phyloP scores from a whole-genome alignment of 179 eudicot species.

The Actinidia chinensis region DNA sequence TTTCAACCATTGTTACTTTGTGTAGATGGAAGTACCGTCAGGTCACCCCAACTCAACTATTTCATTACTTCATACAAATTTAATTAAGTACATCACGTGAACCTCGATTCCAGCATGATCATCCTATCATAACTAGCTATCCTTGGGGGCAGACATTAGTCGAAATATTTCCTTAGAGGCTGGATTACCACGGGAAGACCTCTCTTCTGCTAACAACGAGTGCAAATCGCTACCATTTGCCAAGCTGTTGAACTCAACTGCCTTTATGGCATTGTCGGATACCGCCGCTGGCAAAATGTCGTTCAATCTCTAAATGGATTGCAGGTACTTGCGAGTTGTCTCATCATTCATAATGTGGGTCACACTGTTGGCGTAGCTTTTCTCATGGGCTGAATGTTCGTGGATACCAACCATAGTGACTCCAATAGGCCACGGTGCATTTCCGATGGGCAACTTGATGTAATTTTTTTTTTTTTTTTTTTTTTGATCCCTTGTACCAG shows the following conservation, averaged over 20 bases:
- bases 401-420: slow-evolving; percentile 99
- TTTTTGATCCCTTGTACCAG: slow-evolving; percentile 94
- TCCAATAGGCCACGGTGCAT: slow-evolving; percentile 99
- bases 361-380: slow-evolving; percentile 93
- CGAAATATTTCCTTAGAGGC: slow-evolving; percentile 57
- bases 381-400: slow-evolving; percentile 98
- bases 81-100: no score
- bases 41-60: no score
- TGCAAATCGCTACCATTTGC: slow-evolving; percentile 97
- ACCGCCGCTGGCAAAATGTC: slow-evolving; percentile 88
- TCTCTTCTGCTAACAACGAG: slow-evolving; percentile 75
- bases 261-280: slow-evolving; percentile 89
- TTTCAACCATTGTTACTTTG: no score
- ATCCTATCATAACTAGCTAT: slow-evolving; percentile 30
- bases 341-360: slow-evolving; percentile 99
- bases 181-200: slow-evolving; percentile 36
- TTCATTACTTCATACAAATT: no score
- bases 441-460: slow-evolving; percentile 91
- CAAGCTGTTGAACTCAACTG: slow-evolving; percentile 97
- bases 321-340: slow-evolving; percentile 93
- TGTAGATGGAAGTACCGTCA: no score
- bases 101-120: no score
- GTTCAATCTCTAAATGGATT: slow-evolving; percentile 86
- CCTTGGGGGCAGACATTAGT: slow-evolving; percentile 70
- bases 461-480: no score